These are phyloP conservation scores for Prunella vulgaris DNA, from an alignment of 257 asterid genomes.

Conservation along the genomic window DNA sequence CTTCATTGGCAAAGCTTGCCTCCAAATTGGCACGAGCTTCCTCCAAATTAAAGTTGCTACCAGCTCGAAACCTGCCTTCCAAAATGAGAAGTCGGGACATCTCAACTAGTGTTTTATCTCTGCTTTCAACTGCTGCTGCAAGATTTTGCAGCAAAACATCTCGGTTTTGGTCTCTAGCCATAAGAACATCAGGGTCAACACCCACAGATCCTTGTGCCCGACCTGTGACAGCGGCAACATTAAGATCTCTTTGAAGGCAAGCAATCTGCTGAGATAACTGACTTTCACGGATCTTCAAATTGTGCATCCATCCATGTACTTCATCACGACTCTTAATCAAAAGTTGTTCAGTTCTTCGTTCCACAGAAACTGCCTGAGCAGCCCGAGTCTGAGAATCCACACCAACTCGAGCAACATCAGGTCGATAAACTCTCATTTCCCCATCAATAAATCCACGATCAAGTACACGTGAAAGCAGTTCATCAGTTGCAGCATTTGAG, in stretches of 20 bases:
- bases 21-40: slow-evolving; percentile 96
- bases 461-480: slow-evolving; percentile 91
- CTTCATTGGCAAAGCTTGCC: slow-evolving; percentile 99
- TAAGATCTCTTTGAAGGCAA: slow-evolving; percentile 85
- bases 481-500: slow-evolving; percentile 98
- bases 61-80: slow-evolving; percentile 78
- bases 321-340: slow-evolving; percentile 80
- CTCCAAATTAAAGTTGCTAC: slow-evolving; percentile 75
- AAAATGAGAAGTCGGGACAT: slow-evolving; percentile 87
- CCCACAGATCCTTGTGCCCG: slow-evolving; percentile 98
- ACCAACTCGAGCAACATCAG: slow-evolving; percentile 96
- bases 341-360: slow-evolving; percentile 92
- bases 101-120: slow-evolving; percentile 90
- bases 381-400: slow-evolving; percentile 98
- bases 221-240: slow-evolving; percentile 64
- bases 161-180: slow-evolving; percentile 94
- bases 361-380: slow-evolving; percentile 98
- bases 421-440: slow-evolving; percentile 96
- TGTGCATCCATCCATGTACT: slow-evolving; percentile 85
- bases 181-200: slow-evolving; percentile 91
- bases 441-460: slow-evolving; percentile 99
- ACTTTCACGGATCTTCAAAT: slow-evolving; percentile 63
- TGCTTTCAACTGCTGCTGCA: slow-evolving; percentile 88
- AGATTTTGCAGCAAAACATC: slow-evolving; percentile 76
- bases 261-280: slow-evolving; percentile 86